Evolutionary conservation across 257 asterid genomes (phyloP).

Genomic region (Solanum gracilifrons): DNA sequence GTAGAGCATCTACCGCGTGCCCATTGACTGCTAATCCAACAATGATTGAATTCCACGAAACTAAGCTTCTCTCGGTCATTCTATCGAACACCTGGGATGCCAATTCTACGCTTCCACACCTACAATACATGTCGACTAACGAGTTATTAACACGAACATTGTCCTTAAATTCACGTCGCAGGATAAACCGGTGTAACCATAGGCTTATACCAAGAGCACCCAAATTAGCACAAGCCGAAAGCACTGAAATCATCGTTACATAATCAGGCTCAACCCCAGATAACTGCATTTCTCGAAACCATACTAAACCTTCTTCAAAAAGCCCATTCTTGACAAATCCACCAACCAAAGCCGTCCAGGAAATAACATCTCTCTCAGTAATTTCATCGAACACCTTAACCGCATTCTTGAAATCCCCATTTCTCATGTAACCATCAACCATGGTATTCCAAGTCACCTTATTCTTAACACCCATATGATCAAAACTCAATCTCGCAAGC

Average conservation of each 20-base stretch:
- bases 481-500: constrained; percentile 39
- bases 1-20: constrained; percentile 39
- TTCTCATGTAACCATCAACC: constrained; percentile 56
- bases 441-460: constrained; percentile 69
- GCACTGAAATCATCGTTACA: constrained; percentile 43
- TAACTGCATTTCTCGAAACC: constrained; percentile 66
- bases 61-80: constrained; percentile 46
- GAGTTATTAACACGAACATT: constrained; percentile 47
- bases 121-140: constrained; percentile 62
- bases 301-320: constrained; percentile 44
- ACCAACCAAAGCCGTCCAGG: constrained; percentile 68
- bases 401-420: constrained; percentile 40
- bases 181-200: constrained; percentile 51
- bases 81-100: constrained; percentile 49
- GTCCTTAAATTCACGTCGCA: constrained; percentile 14
- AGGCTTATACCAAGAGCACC: constrained; percentile 63
- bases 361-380: constrained; percentile 58
- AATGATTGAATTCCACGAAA: constrained; percentile 73
- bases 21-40: constrained; percentile 69
- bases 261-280: constrained; percentile 47
- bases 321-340: constrained; percentile 54
- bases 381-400: constrained; percentile 52
- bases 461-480: constrained; percentile 34
- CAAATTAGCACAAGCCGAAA: constrained; percentile 63
- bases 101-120: constrained; percentile 59